phyloP scores from a whole-genome alignment of 306 rosid genomes.

The Pyrus betulifolia region DNA sequence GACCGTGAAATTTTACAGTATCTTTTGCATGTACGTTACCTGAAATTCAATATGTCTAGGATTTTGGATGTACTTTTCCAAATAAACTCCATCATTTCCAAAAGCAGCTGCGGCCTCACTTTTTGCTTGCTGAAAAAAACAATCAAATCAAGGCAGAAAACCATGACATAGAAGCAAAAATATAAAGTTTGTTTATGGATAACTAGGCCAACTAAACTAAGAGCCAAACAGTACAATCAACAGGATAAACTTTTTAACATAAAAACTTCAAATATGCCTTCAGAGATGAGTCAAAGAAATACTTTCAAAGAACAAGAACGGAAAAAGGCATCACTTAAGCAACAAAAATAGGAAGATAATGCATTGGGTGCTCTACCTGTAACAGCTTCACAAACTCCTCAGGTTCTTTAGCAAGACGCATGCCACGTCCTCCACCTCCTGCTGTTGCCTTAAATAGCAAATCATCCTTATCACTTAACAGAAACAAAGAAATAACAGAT shows the following conservation, averaged over 20 bases:
- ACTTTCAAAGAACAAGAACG: neutral
- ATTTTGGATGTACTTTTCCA: conserved; percentile 90
- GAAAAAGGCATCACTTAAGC: neutral
- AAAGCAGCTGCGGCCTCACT: conserved; percentile 99
- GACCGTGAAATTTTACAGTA: neutral
- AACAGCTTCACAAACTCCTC: conserved; percentile 93
- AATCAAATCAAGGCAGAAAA: conserved; percentile 9
- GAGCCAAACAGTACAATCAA: neutral
- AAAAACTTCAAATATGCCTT: neutral
- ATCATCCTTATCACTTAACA: conserved; percentile 31
- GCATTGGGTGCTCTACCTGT: conserved; percentile 45
- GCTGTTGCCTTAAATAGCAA: conserved; percentile 76
- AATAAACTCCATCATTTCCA: conserved; percentile 97
- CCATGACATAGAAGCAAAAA: neutral
- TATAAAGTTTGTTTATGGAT: neutral
- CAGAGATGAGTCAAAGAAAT: neutral
- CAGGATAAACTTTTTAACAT: neutral
- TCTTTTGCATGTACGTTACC: conserved; percentile 32
- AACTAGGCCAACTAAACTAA: neutral
- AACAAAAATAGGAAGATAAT: neutral
- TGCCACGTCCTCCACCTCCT: conserved; percentile 99
- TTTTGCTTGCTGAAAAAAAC: conserved; percentile 79
- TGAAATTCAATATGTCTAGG: conserved; percentile 99
- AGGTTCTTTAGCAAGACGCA: conserved; percentile 97
- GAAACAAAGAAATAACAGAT: conserved; percentile 10